Evolutionary conservation across 768 basidiomycete genomes (phyloP).

Genomic region (Rubroboletus pulcherrimus): DNA sequence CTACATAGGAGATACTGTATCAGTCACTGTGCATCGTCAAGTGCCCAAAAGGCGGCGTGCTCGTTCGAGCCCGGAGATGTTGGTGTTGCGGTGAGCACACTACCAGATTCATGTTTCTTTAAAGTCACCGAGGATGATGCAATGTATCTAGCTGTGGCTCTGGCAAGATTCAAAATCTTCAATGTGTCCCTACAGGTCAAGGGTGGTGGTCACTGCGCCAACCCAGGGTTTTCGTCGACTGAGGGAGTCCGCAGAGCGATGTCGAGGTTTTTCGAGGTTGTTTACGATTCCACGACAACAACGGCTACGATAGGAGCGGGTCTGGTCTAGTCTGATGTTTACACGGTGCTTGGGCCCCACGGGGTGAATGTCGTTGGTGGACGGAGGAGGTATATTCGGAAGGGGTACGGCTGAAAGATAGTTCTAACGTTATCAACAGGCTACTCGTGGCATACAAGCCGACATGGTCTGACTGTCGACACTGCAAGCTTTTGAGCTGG

Average conservation of each 20-base stretch:
- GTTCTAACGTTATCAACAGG: conserved; percentile 1
- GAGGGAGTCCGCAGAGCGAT: conserved; percentile 55
- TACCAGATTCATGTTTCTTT: no score
- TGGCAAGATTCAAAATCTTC: background rate
- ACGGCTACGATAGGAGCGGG: conserved; percentile 40
- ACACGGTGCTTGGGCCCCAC: conserved; percentile 42
- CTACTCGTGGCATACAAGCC: conserved; percentile 51
- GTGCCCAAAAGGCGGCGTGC: conserved; percentile 43
- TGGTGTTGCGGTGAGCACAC: conserved; percentile 38
- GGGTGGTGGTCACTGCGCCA: conserved; percentile 54
- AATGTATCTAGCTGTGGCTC: conserved; percentile 8
- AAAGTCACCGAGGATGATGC: background rate
- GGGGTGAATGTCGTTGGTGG: conserved; percentile 55
- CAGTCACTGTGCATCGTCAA: conserved; percentile 51
- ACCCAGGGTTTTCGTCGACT: conserved; percentile 58
- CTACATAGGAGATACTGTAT: conserved; percentile 45
- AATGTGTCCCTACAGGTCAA: conserved; percentile 42
- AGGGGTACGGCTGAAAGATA: background rate
- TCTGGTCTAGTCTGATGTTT: conserved; percentile 65
- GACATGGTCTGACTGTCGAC: conserved; percentile 56
- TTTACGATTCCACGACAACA: conserved; percentile 36
- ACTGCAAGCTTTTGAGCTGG: conserved; percentile 55
- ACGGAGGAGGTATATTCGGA: conserved; percentile 45
- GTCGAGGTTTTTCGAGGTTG: conserved; percentile 41
- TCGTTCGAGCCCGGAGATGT: conserved; percentile 59